Conservation (phyloP, 1,284 basidiomycete species). For the Puccinia horiana region DNA sequence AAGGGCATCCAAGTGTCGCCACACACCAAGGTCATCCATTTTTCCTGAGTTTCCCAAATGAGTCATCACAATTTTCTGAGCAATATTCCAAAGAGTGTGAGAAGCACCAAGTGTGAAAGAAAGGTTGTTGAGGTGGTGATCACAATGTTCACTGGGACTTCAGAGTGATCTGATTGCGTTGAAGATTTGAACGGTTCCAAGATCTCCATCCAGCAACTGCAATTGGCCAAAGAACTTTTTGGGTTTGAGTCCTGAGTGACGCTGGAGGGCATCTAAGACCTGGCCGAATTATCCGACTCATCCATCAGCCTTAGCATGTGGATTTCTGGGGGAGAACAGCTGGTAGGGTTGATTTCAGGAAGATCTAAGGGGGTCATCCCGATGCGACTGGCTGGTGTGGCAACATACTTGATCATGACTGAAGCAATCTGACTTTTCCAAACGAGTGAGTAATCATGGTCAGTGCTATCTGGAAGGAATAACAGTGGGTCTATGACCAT, state of each 20-base stretch:
- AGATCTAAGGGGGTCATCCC: background rate
- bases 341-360: background rate
- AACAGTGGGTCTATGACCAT: background rate
- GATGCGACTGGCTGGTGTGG: background rate
- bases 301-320: constrained; percentile 10
- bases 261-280: background rate
- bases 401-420: background rate
- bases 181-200: background rate
- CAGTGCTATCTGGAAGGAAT: background rate
- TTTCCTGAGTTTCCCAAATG: background rate
- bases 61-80: background rate
- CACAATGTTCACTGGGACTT: background rate
- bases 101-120: constrained; percentile 6
- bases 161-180: background rate
- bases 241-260: background rate
- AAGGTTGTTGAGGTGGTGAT: background rate
- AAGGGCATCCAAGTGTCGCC: background rate
- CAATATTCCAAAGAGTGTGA: constrained; percentile 27
- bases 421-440: background rate
- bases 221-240: background rate
- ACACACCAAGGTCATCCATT: background rate
- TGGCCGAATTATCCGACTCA: background rate
- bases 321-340: background rate
- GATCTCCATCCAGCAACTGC: constrained; percentile 10
- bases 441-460: background rate